Percentiles rank a stretch among this genome's conserved stretches.
Evolutionary conservation across 805 yeast genomes (phyloP).

Genomic region (Blastobotrys americana): DNA sequence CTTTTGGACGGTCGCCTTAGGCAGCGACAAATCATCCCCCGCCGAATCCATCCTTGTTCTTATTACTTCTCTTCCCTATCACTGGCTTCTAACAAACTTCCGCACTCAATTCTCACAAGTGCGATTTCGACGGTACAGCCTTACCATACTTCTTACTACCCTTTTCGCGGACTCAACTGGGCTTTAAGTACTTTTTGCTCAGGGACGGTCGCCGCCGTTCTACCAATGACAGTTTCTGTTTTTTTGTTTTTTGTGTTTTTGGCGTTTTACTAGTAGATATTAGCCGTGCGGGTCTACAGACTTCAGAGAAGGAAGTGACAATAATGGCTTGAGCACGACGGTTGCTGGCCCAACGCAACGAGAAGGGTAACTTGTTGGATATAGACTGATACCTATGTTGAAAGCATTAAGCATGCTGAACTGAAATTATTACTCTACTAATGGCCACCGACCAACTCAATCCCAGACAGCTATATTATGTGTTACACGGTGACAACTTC

Average conservation of each 20-base stretch:
- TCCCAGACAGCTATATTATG: too few species aligned
- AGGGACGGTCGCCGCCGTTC: too few species aligned
- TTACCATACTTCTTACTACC: conserved; percentile 25
- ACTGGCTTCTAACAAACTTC: conserved; percentile 11
- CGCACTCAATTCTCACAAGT: conserved; percentile 21
- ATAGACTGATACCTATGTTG: too few species aligned
- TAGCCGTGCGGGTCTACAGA: too few species aligned
- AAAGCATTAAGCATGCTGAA: too few species aligned
- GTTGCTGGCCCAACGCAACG: conserved; percentile 7
- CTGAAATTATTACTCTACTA: too few species aligned
- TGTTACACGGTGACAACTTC: too few species aligned
- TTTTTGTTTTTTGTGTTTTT: too few species aligned
- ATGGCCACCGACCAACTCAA: too few species aligned
- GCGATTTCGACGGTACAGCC: background rate
- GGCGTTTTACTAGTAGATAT: too few species aligned
- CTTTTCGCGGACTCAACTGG: conserved; percentile 20
- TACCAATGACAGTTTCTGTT: conserved; percentile 8
- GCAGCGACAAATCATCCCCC: background rate
- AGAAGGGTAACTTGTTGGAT: too few species aligned
- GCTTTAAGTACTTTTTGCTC: conserved; percentile 4
- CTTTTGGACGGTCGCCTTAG: conserved; percentile 89
- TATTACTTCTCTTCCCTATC: background rate
- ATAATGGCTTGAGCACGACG: background rate
- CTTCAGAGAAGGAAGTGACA: background rate
- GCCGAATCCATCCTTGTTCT: background rate